Evolutionary conservation across 2,329 filamentous ascomycete genomes (phyloP).

Genomic region (Escovopsis sp.): DNA sequence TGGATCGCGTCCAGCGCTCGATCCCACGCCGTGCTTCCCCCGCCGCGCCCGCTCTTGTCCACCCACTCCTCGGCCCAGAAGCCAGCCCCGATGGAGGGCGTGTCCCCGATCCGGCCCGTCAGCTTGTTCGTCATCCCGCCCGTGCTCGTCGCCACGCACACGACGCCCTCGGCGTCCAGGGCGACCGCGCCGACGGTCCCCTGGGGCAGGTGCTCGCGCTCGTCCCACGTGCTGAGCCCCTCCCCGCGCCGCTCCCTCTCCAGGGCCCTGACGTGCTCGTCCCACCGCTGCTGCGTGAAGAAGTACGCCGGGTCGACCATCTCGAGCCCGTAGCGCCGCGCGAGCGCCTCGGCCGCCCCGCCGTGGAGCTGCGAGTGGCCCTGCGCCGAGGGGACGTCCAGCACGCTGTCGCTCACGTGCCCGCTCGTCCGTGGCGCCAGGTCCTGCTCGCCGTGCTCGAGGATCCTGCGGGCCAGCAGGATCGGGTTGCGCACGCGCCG

Average conservation of each 20-base stretch:
- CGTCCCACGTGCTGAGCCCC: constrained; percentile 39
- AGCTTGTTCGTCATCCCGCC: constrained; percentile 84
- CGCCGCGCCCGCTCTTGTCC: constrained; percentile 22
- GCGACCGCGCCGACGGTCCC: constrained; percentile 77
- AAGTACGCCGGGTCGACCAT: constrained; percentile 59
- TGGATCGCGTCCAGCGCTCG: constrained; percentile 1
- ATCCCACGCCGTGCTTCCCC: constrained; percentile 6
- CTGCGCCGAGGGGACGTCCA: constrained; percentile 42
- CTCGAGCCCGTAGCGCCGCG: constrained; percentile 52
- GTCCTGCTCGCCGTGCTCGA: constrained; percentile 51
- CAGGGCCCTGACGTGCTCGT: constrained; percentile 53
- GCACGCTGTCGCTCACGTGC: background rate
- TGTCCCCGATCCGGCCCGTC: constrained; percentile 73
- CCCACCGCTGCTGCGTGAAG: constrained; percentile 65
- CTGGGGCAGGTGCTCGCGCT: constrained; percentile 57
- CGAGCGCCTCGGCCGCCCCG: constrained; percentile 52
- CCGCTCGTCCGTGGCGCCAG: constrained; percentile 23
- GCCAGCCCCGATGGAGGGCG: constrained; percentile 67
- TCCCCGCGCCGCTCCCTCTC: constrained; percentile 30
- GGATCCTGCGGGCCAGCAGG: constrained; percentile 53
- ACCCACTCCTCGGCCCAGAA: constrained; percentile 85
- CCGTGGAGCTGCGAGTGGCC: constrained; percentile 60
- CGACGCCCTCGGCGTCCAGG: constrained; percentile 57
- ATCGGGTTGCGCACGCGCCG: constrained; percentile 68
- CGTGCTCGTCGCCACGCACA: constrained; percentile 53